Percentiles rank a stretch among this genome's conserved stretches.
Evolutionary conservation across 176 grass and related monocot species (phyloP).

Genomic region (Carex scoparia): DNA sequence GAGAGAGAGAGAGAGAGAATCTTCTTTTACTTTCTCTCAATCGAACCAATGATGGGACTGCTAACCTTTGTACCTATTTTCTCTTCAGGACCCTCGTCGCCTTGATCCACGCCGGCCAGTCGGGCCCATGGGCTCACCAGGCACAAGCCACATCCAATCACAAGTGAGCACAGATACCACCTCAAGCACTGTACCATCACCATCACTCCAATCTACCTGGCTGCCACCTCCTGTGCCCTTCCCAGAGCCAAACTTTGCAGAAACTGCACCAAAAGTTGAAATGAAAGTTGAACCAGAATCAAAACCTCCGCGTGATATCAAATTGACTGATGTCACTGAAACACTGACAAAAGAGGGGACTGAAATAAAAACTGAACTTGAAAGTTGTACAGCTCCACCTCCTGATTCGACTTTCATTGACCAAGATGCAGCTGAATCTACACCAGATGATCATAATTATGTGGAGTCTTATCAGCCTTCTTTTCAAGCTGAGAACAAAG

Average conservation of each 20-base stretch:
- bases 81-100: constrained; percentile 89
- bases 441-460: constrained; percentile 51
- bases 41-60: background rate
- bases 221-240: background rate
- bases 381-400: background rate
- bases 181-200: background rate
- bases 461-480: constrained; percentile 55
- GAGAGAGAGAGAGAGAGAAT: background rate
- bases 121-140: constrained; percentile 27
- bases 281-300: background rate
- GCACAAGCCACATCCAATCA: constrained; percentile 13
- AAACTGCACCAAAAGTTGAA: constrained; percentile 8
- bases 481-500: constrained; percentile 10
- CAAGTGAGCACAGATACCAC: constrained; percentile 1
- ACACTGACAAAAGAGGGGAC: background rate
- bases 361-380: constrained; percentile 16
- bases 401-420: constrained; percentile 22
- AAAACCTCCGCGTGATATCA: constrained; percentile 2
- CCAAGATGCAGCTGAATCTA: constrained; percentile 40
- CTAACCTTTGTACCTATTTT: constrained; percentile 29
- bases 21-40: background rate
- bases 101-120: constrained; percentile 85
- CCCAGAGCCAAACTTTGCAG: constrained; percentile 8
- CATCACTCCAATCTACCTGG: constrained; percentile 15
- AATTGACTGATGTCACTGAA: constrained; percentile 8